phyloP scores from a whole-genome alignment of 495 filamentous ascomycete species.

The Tuber brumale region DNA sequence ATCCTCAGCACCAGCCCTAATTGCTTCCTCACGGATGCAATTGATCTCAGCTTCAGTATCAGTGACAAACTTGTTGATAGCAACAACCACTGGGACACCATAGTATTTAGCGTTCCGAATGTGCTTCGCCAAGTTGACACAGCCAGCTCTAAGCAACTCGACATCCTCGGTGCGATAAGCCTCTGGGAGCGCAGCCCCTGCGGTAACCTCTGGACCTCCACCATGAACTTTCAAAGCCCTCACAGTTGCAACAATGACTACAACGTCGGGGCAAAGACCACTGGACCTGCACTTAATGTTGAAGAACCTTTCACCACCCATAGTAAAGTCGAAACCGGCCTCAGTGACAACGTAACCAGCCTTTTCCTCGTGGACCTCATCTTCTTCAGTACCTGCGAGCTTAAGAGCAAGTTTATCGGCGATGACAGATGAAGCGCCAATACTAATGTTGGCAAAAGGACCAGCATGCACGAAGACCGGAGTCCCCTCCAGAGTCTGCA shows the following conservation, averaged over 20 bases:
- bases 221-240: constrained; percentile 95
- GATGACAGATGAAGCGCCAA: constrained; percentile 88
- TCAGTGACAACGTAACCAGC: constrained; percentile 95
- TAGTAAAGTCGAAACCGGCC: constrained; percentile 97
- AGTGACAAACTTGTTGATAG: constrained; percentile 91
- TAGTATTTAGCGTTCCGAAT: constrained; percentile 80
- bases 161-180: constrained; percentile 91
- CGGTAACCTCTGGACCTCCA: constrained; percentile 83
- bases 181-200: constrained; percentile 71
- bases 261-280: constrained; percentile 82
- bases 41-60: constrained; percentile 91
- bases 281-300: constrained; percentile 98
- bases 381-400: constrained; percentile 89
- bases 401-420: constrained; percentile 94
- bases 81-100: constrained; percentile 92
- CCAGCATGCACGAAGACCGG: constrained; percentile 96
- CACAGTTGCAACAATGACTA: constrained; percentile 91
- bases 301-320: constrained; percentile 99
- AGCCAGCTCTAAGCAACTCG: constrained; percentile 79
- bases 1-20: constrained; percentile 88
- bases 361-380: constrained; percentile 78
- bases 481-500: constrained; percentile 96
- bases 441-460: constrained; percentile 96
- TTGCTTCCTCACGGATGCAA: constrained; percentile 78
- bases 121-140: constrained; percentile 90